phyloP scores from a whole-genome alignment of 495 filamentous ascomycete genomes.

The Hypoxylon cercidicola region DNA sequence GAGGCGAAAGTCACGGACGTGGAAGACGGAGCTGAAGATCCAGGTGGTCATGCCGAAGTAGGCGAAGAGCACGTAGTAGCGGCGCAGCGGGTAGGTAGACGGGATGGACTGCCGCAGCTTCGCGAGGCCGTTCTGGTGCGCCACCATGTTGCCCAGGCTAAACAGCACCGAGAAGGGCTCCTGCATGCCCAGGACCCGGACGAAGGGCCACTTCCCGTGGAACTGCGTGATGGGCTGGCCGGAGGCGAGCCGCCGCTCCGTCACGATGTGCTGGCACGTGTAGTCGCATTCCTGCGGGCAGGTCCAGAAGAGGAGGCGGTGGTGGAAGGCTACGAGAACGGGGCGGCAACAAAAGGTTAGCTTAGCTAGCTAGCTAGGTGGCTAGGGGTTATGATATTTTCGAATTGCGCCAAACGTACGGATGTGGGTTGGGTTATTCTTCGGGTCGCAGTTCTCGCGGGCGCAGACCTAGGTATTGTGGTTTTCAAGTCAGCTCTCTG shows the following conservation, averaged over 20 bases:
- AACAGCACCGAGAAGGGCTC: slow-evolving; percentile 95
- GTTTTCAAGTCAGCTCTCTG: slow-evolving; percentile 28
- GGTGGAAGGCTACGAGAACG: slow-evolving; percentile 65
- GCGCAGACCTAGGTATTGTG: slow-evolving; percentile 78
- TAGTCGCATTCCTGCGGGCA: slow-evolving; percentile 97
- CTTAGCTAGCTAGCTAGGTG: slow-evolving; percentile 26
- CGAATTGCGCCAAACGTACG: slow-evolving; percentile 56
- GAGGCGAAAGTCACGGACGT: slow-evolving; percentile 81
- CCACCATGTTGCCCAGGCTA: slow-evolving; percentile 86
- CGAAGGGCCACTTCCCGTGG: slow-evolving; percentile 99
- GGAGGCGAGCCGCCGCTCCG: slow-evolving; percentile 73
- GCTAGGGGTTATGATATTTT: slow-evolving; percentile 15
- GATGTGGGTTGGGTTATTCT: slow-evolving; percentile 58
- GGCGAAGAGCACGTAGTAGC: slow-evolving; percentile 83
- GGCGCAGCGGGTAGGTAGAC: slow-evolving; percentile 74
- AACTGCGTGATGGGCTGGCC: slow-evolving; percentile 82
- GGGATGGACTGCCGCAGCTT: slow-evolving; percentile 77
- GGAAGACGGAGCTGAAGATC: slow-evolving; percentile 90
- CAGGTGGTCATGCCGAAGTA: slow-evolving; percentile 85
- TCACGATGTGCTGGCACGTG: slow-evolving; percentile 95
- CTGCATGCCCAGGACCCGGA: slow-evolving; percentile 88
- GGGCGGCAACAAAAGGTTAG: slow-evolving; percentile 5
- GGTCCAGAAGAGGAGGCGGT: slow-evolving; percentile 76
- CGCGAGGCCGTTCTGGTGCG: slow-evolving; percentile 82
- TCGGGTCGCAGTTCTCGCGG: slow-evolving; percentile 76